A percentile compares a stretch with the other conserved stretches of the same genome.
Conservation (phyloP, 306 rosid species). For the Acacia melanoxylon region DNA sequence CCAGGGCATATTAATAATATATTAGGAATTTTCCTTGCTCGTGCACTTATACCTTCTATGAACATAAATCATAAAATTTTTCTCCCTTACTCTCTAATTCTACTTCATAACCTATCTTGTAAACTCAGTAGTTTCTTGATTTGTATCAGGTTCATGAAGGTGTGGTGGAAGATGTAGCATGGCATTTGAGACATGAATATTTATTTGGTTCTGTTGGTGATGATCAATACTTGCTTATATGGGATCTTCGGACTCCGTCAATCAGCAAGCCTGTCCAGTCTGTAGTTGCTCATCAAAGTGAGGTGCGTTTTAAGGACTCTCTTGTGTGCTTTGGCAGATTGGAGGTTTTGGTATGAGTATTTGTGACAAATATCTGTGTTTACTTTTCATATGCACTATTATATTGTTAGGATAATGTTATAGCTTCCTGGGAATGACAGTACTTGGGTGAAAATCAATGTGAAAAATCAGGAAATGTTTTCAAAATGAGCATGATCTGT, state of each 20-base stretch:
- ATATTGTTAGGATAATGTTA: background rate
- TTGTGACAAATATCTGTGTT: background rate
- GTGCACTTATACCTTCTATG: background rate
- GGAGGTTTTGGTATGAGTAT: background rate
- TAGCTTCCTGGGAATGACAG: background rate
- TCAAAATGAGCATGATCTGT: background rate
- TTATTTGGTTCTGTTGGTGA: conserved; percentile 98
- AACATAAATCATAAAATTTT: background rate
- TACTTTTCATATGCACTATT: background rate
- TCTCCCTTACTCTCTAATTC: background rate
- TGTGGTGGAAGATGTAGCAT: conserved; percentile 96
- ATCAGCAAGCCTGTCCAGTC: conserved; percentile 89
- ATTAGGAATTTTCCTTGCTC: background rate
- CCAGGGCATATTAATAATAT: background rate
- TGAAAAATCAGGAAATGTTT: background rate
- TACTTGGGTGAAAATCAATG: background rate
- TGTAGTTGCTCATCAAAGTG: conserved; percentile 92
- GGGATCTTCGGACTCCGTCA: conserved; percentile 92
- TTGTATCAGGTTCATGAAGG: conserved; percentile 81
- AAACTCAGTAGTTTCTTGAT: background rate
- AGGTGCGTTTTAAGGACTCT: conserved; percentile 50
- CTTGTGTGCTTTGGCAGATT: background rate
- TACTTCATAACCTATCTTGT: background rate
- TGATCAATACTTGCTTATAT: conserved; percentile 83
- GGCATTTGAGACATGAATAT: conserved; percentile 99